Conservation (phyloP, 768 basidiomycete species). For the Mycena alexandri region DNA sequence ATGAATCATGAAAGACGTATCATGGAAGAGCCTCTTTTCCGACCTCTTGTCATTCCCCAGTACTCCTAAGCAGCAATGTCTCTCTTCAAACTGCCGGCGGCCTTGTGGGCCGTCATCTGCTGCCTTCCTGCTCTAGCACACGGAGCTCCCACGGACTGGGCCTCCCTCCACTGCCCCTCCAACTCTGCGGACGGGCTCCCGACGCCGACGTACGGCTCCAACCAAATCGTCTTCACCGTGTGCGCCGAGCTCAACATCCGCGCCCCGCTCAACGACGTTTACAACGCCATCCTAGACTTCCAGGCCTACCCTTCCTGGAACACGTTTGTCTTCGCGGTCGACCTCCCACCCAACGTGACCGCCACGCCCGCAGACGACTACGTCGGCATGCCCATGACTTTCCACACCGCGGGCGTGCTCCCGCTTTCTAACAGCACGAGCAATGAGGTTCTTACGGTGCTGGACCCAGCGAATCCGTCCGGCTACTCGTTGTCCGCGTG, state of each 20-base stretch:
- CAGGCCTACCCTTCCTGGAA: slow-evolving; percentile 24
- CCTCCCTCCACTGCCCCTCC: slow-evolving; percentile 22
- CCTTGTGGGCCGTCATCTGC: slow-evolving; percentile 5
- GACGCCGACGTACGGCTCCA: slow-evolving; percentile 23
- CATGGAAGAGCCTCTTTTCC: no score
- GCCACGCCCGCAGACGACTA: slow-evolving; percentile 19
- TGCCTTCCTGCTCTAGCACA: slow-evolving; percentile 9
- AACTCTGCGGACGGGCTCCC: slow-evolving; percentile 20
- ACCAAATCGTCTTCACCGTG: slow-evolving; percentile 22
- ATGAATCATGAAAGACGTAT: no score
- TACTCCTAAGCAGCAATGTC: slow-evolving; percentile 24
- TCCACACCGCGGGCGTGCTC: slow-evolving; percentile 23
- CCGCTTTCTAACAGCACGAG: slow-evolving; percentile 21
- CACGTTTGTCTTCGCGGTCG: slow-evolving; percentile 22
- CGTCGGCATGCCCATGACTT: slow-evolving; percentile 25
- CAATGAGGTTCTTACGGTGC: slow-evolving; percentile 21
- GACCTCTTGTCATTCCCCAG: no score
- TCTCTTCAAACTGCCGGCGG: slow-evolving; percentile 17
- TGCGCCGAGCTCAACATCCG: slow-evolving; percentile 26
- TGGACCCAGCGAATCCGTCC: slow-evolving; percentile 14
- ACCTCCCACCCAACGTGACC: slow-evolving; percentile 25
- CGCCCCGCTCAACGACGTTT: slow-evolving; percentile 19
- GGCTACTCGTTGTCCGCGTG: slow-evolving; percentile 23
- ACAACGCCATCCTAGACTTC: slow-evolving; percentile 26
- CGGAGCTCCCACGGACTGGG: slow-evolving; percentile 24